A percentile compares a stretch with the other conserved stretches of the same genome.
phyloP scores from a whole-genome alignment of 768 basidiomycete genomes.

The Pleurotus tuber-regium region DNA sequence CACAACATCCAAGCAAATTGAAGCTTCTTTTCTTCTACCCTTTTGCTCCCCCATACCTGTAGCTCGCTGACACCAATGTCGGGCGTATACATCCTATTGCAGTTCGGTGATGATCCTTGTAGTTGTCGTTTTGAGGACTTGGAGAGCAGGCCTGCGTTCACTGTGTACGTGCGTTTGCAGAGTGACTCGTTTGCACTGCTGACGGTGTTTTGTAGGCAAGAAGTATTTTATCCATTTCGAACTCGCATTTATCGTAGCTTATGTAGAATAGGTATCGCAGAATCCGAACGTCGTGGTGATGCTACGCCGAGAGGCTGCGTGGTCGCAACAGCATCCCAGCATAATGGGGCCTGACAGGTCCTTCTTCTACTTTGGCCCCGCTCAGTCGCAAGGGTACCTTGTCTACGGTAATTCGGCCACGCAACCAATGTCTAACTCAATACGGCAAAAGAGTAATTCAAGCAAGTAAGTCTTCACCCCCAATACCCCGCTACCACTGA shows the following conservation, averaged over 20 bases:
- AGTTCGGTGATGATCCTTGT: slow-evolving; percentile 65
- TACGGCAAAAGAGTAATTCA: slow-evolving; percentile 55
- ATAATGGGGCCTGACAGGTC: slow-evolving; percentile 83
- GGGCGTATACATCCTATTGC: slow-evolving; percentile 48
- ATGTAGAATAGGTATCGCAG: slow-evolving; percentile 16
- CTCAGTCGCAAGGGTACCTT: slow-evolving; percentile 56
- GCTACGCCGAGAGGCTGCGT: slow-evolving; percentile 60
- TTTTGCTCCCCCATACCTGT: slow-evolving; percentile 11
- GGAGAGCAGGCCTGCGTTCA: slow-evolving; percentile 63
- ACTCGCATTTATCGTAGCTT: background rate
- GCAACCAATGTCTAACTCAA: slow-evolving; percentile 54
- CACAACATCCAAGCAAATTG: slow-evolving; percentile 17
- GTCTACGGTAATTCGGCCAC: slow-evolving; percentile 65
- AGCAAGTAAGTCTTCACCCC: slow-evolving; percentile 52
- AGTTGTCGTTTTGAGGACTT: slow-evolving; percentile 60
- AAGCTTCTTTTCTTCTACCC: slow-evolving; percentile 17
- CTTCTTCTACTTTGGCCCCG: slow-evolving; percentile 74
- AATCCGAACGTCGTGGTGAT: slow-evolving; percentile 62
- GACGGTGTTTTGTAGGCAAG: slow-evolving; percentile 32
- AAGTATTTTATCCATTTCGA: background rate
- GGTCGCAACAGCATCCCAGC: slow-evolving; percentile 64
- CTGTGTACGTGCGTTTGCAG: slow-evolving; percentile 53
- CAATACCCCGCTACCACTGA: slow-evolving; percentile 2
- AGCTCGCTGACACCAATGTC: slow-evolving; percentile 25
- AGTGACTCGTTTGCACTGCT: slow-evolving; percentile 69